Base-by-base conservation (phyloP, 805 yeast genomes). In the Zygosaccharomyces gambellarensis region DNA sequence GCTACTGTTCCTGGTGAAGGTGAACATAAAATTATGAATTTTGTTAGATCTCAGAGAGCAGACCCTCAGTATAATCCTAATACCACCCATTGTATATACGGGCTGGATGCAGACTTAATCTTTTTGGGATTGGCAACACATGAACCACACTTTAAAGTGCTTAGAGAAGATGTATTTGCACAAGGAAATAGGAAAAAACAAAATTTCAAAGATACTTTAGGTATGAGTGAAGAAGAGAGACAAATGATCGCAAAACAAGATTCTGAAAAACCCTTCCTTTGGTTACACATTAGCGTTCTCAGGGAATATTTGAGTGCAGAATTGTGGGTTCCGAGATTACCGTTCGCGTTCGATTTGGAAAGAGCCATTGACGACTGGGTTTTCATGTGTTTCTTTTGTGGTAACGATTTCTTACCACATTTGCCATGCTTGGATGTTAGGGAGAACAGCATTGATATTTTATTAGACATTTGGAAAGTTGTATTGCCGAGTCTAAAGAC, bases 1-100 rank as follows among this genome's bases (percentile, higher is more conserved):
- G 96, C 97, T 28, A 83, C 95, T 0, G 98, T 92, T 11, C 99
- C 99, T 1, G 99, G 99, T 54, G 99, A 94, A 76, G 99, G 99
- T 65, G 99, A 94, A 69, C 99, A 94, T 72, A 94, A 94, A 68
- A 84, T 94, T 59, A 94, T 94, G 99, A 90, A 86, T 61, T 94
- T 90, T 65, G 86, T 94, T 49, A 80, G 99, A 62, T 80, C 87
- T 38, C 98, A 90, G 65, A 77, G 98, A 58, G 79, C 85, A 36
- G 94, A 87, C 58, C 87, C 95, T 0, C 82, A 83, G 62, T 87
- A 92, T 68, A 80, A 88, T 62, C 96, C 98, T 46, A 92, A 94
- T 65, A 90, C 97, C 1, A 77, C 82, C n/a, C 99, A 94, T 68
- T 88, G 95, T 67, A 90, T 94, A 50, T 95, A 94, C 68, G 99